Base-by-base conservation (phyloP, 2,329 filamentous ascomycete genomes). In the Emydomyces testavorans region DNA sequence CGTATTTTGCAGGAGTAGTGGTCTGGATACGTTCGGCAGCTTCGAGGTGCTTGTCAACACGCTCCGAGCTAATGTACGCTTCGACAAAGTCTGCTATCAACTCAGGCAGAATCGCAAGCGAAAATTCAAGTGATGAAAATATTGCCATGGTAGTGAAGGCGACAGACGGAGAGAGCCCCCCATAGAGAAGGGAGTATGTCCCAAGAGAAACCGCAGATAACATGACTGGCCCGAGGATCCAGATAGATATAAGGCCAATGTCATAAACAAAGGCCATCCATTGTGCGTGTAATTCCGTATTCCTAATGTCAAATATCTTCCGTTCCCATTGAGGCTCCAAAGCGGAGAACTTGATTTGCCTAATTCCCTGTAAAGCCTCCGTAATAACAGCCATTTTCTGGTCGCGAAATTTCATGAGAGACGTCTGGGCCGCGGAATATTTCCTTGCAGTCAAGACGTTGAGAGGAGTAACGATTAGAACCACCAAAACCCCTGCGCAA, bases 341-440 rank as follows among this genome's bases (percentile, higher is more conserved):
- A 1, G 85, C 85, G 0, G 83, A 83, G 56, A 90, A 88, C 58
- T 92, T 92, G 66, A 92, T 86, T 62, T 92, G 85, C 1, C 84
- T 77, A 53, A 90, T 89, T 6, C 85, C 85, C 56, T 84, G 77
- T 1, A 92, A 67, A 0, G 82, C 83, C 62, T 92, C 85, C 1
- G 83, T 84, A 24, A 92, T 75, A 11, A 88, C 75, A 0, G 76
- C 80, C 65, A 88, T 74, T 64, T 89, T 90, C 47, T 78, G 72
- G 61, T 90, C 85, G 37, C 85, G 73, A 23, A 80, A 72, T 59
- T 83, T 84, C 83, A 89, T 89, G 42, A 90, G 63, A 42, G 72
- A 68, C 48, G 83, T 80, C 57, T 87, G 81, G 3, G 79, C 75
- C 18, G 67, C 70, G 0, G 80, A 69, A 57, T 86, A 85, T 16